A percentile compares a stretch with the other conserved stretches of the same genome.
These are phyloP conservation scores for Lactifluus hygrophoroides DNA, from an alignment of 768 basidiomycete species.

Conservation along the genomic window DNA sequence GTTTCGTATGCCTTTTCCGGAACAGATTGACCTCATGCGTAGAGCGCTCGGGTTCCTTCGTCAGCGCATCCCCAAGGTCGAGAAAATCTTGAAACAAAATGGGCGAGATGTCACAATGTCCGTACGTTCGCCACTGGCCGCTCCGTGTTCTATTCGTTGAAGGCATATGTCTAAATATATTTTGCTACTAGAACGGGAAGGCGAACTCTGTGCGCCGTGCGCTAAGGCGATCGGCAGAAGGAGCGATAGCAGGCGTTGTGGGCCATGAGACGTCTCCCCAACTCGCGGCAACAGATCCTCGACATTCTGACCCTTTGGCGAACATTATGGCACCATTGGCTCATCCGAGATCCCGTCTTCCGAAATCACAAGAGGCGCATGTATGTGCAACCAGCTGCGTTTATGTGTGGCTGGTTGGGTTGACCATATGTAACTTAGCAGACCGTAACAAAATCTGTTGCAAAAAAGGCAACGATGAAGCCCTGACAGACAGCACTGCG, in stretches of 20 bases:
- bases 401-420: background rate
- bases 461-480: too few species aligned
- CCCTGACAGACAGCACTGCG: too few species aligned
- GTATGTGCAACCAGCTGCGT: background rate
- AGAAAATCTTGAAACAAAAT: background rate
- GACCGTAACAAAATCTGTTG: too few species aligned
- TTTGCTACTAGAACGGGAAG: background rate
- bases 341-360: background rate
- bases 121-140: background rate
- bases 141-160: too few species aligned
- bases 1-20: too few species aligned
- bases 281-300: background rate
- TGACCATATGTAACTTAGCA: background rate
- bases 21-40: slow-evolving; percentile 4
- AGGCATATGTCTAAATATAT: background rate
- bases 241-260: background rate
- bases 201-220: background rate
- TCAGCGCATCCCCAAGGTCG: background rate
- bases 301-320: background rate
- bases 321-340: background rate
- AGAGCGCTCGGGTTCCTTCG: background rate
- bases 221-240: background rate
- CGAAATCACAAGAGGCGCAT: background rate
- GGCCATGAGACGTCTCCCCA: background rate
- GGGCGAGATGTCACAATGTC: too few species aligned